These are phyloP conservation scores for Thalassiosira mediterranea DNA, from an alignment of 352 stramenopile genomes.

Conservation along the genomic window DNA sequence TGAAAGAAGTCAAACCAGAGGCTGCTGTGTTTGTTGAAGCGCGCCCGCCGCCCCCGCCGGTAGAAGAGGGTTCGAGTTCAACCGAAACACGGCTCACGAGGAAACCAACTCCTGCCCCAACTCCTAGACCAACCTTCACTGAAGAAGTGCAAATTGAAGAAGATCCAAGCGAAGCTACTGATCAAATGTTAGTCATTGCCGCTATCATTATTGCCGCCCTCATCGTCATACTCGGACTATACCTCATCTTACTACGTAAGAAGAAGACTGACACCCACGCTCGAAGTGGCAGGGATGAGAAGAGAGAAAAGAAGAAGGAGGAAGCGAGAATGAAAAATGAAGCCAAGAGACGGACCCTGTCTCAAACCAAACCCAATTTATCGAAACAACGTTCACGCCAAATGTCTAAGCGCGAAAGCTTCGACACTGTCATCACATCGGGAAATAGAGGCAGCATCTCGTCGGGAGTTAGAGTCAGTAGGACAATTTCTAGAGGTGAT, in stretches of 20 bases:
- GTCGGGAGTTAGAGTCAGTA: no score
- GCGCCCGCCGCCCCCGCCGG: no score
- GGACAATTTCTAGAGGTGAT: no score
- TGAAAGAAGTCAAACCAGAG: slow-evolving; percentile 7
- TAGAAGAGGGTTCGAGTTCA: not conserved
- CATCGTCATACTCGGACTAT: slow-evolving; percentile 30
- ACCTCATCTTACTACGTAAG: slow-evolving; percentile 27
- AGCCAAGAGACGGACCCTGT: no score
- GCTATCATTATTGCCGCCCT: slow-evolving; percentile 13
- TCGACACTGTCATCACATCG: no score
- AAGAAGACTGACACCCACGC: slow-evolving; percentile 8
- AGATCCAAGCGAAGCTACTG: not conserved
- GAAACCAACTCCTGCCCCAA: slow-evolving; percentile 7
- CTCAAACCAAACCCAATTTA: no score
- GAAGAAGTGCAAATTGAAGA: not conserved
- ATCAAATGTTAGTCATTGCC: slow-evolving; percentile 33
- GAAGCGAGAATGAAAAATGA: slow-evolving; percentile 7
- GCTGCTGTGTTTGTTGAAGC: no score
- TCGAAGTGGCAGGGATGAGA: slow-evolving; percentile 14
- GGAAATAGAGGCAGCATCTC: no score
- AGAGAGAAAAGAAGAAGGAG: slow-evolving; percentile 8
- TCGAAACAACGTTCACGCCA: no score
- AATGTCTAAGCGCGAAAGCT: no score
- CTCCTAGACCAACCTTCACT: not conserved
- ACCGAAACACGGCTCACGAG: slow-evolving; percentile 13